Evolutionary conservation across 2,329 filamentous ascomycete genomes (phyloP).

Genomic region (Colletotrichum destructivum): DNA sequence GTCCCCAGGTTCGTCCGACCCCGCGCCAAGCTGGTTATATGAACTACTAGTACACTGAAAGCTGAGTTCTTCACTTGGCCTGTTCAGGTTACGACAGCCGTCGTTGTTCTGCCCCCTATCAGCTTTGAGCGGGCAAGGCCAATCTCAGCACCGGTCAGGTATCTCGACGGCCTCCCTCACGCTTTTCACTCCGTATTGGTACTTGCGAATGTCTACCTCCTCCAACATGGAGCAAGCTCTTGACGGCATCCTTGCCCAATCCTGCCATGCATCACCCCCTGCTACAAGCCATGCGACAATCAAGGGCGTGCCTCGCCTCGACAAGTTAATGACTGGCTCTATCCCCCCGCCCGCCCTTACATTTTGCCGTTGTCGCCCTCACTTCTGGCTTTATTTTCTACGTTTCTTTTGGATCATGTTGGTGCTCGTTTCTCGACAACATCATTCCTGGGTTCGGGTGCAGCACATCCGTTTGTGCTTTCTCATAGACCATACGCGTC

Average conservation of each 20-base stretch:
- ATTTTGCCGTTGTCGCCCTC: slow-evolving; percentile 26
- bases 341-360: not conserved
- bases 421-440: slow-evolving; percentile 15
- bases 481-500: slow-evolving; percentile 28
- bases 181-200: not conserved
- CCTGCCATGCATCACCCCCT: slow-evolving; percentile 24
- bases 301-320: slow-evolving; percentile 25
- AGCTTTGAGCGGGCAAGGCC: slow-evolving; percentile 20
- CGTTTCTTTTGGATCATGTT: slow-evolving; percentile 15
- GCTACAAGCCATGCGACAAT: slow-evolving; percentile 35
- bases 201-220: slow-evolving; percentile 5
- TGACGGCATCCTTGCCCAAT: slow-evolving; percentile 28
- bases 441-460: slow-evolving; percentile 8
- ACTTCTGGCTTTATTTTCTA: slow-evolving; percentile 1
- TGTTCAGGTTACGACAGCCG: slow-evolving; percentile 21
- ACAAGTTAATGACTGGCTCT: slow-evolving; percentile 17
- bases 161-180: slow-evolving; percentile 3
- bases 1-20: slow-evolving; percentile 40
- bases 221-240: slow-evolving; percentile 24
- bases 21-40: slow-evolving; percentile 38
- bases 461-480: slow-evolving; percentile 7
- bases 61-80: slow-evolving; percentile 33
- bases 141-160: slow-evolving; percentile 23
- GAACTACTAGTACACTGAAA: slow-evolving; percentile 14
- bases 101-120: not conserved